Evolutionary conservation across 148 eudicot genomes (phyloP), one percentile per base, ranked within the genome.

Genomic region (Camellia japonica): DNA sequence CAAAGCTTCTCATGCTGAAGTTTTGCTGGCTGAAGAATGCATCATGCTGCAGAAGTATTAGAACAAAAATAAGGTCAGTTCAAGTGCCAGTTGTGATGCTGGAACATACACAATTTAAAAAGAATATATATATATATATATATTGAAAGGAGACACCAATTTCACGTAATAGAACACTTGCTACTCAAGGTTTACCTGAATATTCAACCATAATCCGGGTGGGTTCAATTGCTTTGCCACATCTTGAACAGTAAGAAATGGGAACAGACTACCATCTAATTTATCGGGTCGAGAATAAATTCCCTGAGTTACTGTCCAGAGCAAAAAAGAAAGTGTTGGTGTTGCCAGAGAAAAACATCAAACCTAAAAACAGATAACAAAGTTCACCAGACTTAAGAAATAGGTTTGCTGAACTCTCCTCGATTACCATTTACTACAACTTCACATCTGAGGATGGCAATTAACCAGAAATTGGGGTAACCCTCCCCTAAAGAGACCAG

Each of bases 1-100:
- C 71, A 75, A 72, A 92, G 78, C 80, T 91, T 75, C 90, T 89
- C 91, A 89, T 88, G 71, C 87, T 92, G 82, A 89, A 80, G 49
- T 91, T 92, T 63, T 86, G 97, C 78, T 90, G 90, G 80, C 81
- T 85, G 82, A 78, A 94, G 85, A 94, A 92, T 38, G 84, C 77
- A 88, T 87, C 88, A 87, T 92, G 88, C 98, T 94, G 93, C 87
- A 82, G 42, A 67, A 59, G 74, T 62, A 66, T 55, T 59, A 65
- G 71, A 64, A 79, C 12, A 54, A 64, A 51, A 67, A 56, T 67
- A 79, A 54, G 38, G 20, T 72, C 14, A 38, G 63, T 69, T 78
- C 76, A 30, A 59, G 13, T 51, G 44, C 30, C 30, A 30, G 15
- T 16, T 23, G 19, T 9, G 43, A 72, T 11, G 20, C 59, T 20